Evolutionary conservation across 1,139 yeast genomes (phyloP), one percentile per base, ranked within the genome.

Genomic region (Saccharomyces hybrid): DNA sequence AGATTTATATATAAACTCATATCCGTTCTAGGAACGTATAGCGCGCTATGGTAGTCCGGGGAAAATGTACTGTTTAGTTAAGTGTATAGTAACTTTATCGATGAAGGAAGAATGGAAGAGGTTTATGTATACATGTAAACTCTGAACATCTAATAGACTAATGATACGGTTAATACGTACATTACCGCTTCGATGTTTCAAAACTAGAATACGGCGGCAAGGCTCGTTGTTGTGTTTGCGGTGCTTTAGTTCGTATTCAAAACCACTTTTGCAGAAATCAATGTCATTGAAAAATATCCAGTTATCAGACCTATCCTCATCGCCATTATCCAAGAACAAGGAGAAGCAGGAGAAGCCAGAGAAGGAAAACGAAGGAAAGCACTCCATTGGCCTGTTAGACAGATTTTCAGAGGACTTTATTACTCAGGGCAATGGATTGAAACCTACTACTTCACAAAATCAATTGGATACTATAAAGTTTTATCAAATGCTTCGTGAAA

Each of bases 361-460:
- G 46, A 32, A 23, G 42, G 51, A 34, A 16, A 48, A 31, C 32
- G 47, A 48, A n/a, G 46, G 50, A 13, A 50, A 54, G 8, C 42
- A 41, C 6, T 42, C 52, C 5, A 28, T 50, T 4, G 60, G 63
- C 47, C 57, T 65, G 20, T 57, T 68, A 26, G 61, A 61, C 50
- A 64, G 64, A 28, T 54, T 67, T 41, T 68, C 70, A 0, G 70
- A 67, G 51, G 63, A 65, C 54, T 56, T 66, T 31, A 63, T 62
- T 20, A 57, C 65, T 2, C 67, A 65, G 42, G 68, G 69, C 1
- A 61, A 63, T 46, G 60, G 65, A 1, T 52, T 63, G 51, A 61
- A 60, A 53, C 64, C 69, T 1, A 67, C 73, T 1, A 58, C 59
- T 3, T 70, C 72, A 9, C 68, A 56, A 23, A 59, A 59, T 30